phyloP scores from a whole-genome alignment of 2,329 filamentous ascomycete genomes.

The Aspergillus sp. region DNA sequence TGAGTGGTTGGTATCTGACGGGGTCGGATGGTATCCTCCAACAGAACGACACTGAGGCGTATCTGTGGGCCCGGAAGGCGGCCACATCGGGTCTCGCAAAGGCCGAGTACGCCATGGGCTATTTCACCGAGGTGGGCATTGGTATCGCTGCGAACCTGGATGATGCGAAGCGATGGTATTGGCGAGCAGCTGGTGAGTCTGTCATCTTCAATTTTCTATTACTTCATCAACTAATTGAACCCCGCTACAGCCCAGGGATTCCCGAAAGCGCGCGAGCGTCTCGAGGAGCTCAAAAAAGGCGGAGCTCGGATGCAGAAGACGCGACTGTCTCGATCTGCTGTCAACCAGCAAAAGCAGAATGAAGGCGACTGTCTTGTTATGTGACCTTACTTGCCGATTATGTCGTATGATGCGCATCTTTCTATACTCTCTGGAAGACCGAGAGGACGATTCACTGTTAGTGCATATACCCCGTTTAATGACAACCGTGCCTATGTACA shows the following conservation, averaged over 20 bases:
- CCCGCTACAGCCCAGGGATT: conserved; percentile 77
- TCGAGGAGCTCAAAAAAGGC: conserved; percentile 85
- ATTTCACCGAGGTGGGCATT: conserved; percentile 94
- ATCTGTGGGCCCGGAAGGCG: conserved; percentile 93
- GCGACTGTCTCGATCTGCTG: conserved; percentile 76
- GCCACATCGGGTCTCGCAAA: conserved; percentile 84
- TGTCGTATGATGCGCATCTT: conserved; percentile 26
- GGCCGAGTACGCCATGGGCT: conserved; percentile 97
- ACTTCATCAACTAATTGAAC: conserved; percentile 7
- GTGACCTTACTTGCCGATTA: conserved; percentile 25
- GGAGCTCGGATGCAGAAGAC: conserved; percentile 71
- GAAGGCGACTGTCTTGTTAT: conserved; percentile 73
- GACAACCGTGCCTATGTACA: not conserved
- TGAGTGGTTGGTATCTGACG: conserved; percentile 93
- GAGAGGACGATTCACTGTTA: not conserved
- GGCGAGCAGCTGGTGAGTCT: conserved; percentile 89
- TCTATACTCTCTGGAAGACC: not conserved
- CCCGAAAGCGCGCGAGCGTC: conserved; percentile 83
- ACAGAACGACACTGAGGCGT: conserved; percentile 93
- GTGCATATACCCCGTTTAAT: not conserved
- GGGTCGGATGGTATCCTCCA: conserved; percentile 82
- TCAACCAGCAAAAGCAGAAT: conserved; percentile 78
- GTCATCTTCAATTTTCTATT: too few species aligned
- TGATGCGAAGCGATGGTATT: conserved; percentile 98
- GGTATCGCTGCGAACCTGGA: conserved; percentile 82